A percentile compares a stretch with the other conserved stretches of the same genome.
Evolutionary conservation across 306 rosid genomes (phyloP).

Genomic region (Crotalaria pallida): DNA sequence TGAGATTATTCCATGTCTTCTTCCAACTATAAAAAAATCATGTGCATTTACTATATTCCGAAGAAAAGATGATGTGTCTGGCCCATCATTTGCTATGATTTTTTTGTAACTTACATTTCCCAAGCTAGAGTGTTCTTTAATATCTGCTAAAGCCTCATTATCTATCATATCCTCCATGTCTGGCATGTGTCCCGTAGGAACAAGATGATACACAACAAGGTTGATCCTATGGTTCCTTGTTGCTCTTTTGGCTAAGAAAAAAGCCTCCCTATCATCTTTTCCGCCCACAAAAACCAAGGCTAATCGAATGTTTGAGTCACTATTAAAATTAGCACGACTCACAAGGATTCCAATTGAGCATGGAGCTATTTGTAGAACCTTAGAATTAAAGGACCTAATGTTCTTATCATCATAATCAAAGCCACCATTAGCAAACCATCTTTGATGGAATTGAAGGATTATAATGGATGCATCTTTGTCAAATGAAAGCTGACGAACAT

Average conservation of each 20-base stretch:
- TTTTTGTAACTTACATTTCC: background rate
- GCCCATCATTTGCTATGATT: too few species aligned
- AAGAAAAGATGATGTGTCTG: too few species aligned
- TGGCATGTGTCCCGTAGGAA: background rate
- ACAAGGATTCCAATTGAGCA: constrained; percentile 55
- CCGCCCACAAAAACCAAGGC: too few species aligned
- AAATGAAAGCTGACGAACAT: constrained; percentile 45
- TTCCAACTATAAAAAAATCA: constrained; percentile 56
- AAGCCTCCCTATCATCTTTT: constrained; percentile 54
- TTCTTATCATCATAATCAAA: constrained; percentile 39
- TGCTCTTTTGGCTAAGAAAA: constrained; percentile 41
- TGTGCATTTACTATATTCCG: constrained; percentile 32
- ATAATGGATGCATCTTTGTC: too few species aligned
- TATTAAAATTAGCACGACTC: constrained; percentile 10
- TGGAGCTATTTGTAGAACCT: constrained; percentile 41
- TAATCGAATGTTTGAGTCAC: background rate
- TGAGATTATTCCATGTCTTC: constrained; percentile 21
- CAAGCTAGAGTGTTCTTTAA: background rate
- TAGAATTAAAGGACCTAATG: constrained; percentile 32
- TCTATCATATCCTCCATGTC: constrained; percentile 23
- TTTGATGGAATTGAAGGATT: too few species aligned
- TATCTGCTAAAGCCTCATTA: background rate
- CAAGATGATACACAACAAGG: constrained; percentile 36
- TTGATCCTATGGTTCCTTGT: constrained; percentile 6
- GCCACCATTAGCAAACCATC: too few species aligned